These are phyloP conservation scores for Physocladia obscura DNA, from an alignment of 192 early-diverging fungal species.

Conservation along the genomic window DNA sequence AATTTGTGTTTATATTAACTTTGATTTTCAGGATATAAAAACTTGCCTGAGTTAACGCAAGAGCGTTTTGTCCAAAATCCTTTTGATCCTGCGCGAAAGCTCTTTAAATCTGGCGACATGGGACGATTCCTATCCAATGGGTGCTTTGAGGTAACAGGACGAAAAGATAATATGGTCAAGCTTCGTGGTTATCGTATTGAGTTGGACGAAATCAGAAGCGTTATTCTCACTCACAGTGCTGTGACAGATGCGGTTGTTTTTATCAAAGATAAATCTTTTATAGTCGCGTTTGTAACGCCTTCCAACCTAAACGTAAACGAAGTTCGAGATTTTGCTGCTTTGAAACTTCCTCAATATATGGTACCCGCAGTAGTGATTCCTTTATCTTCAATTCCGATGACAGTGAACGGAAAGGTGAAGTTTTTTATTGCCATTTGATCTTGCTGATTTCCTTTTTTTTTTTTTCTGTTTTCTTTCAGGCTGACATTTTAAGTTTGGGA, in stretches of 20 bases:
- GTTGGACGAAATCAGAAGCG: constrained; percentile 32
- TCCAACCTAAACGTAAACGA: not conserved
- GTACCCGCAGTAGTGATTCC: constrained; percentile 23
- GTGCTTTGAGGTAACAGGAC: constrained; percentile 30
- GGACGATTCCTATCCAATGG: constrained; percentile 23
- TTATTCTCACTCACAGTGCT: not conserved
- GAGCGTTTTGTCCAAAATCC: constrained; percentile 35
- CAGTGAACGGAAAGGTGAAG: too few species aligned
- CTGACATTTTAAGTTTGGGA: too few species aligned
- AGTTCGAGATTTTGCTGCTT: not conserved
- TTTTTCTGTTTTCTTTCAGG: too few species aligned
- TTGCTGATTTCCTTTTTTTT: too few species aligned
- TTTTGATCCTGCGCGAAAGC: constrained; percentile 8
- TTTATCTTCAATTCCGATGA: too few species aligned
- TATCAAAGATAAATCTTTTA: constrained; percentile 31
- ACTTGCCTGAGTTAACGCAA: constrained; percentile 38
- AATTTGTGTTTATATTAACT: too few species aligned
- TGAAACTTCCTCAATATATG: constrained; percentile 37
- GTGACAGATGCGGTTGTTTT: constrained; percentile 26
- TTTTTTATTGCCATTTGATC: too few species aligned
- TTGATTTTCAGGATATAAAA: too few species aligned
- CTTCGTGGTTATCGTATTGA: constrained; percentile 40
- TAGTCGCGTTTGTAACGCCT: constrained; percentile 32
- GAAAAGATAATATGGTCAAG: constrained; percentile 40
- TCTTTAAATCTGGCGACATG: constrained; percentile 22